These are phyloP conservation scores for Pisolithus sp. DNA, from an alignment of 768 basidiomycete species.

Conservation along the genomic window DNA sequence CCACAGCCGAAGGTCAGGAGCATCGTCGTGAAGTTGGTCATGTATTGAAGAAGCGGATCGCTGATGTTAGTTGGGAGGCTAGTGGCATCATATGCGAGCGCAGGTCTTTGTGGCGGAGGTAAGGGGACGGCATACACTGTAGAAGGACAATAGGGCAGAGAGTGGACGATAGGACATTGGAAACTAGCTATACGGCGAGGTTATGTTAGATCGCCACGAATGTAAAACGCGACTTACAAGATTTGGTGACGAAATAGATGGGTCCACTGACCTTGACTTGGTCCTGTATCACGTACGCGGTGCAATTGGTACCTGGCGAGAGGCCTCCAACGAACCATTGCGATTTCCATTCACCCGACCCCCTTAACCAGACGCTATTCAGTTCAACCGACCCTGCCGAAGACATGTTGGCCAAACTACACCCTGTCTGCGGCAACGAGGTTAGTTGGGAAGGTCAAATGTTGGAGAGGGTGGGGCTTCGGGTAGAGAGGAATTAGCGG, in stretches of 20 bases:
- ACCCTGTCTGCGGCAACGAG: constrained; percentile 49
- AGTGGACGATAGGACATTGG: constrained; percentile 58
- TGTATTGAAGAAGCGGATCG: constrained; percentile 47
- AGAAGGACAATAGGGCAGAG: too few relatives aligned
- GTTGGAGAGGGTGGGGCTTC: constrained; percentile 39
- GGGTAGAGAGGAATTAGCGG: constrained; percentile 45
- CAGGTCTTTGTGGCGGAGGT: too few relatives aligned
- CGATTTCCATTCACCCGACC: constrained; percentile 48
- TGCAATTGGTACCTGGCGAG: constrained; percentile 69
- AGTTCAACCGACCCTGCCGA: constrained; percentile 22
- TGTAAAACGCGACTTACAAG: constrained; percentile 36
- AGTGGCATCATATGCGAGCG: too few relatives aligned
- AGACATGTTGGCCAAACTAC: constrained; percentile 41
- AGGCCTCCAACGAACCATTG: constrained; percentile 65
- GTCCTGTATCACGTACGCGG: constrained; percentile 58
- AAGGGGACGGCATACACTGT: too few relatives aligned
- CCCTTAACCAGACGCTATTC: too few relatives aligned
- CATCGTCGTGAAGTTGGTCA: constrained; percentile 69
- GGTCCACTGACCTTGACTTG: constrained; percentile 58
- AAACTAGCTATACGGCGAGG: constrained; percentile 54
- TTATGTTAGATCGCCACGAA: too few relatives aligned
- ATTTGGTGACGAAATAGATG: constrained; percentile 70
- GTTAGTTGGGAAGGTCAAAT: constrained; percentile 42
- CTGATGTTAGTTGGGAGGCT: too few relatives aligned
- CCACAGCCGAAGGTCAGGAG: constrained; percentile 75